These are phyloP conservation scores for Suaeda aralocaspica DNA, from an alignment of 148 eudicot genomes.

Conservation along the genomic window DNA sequence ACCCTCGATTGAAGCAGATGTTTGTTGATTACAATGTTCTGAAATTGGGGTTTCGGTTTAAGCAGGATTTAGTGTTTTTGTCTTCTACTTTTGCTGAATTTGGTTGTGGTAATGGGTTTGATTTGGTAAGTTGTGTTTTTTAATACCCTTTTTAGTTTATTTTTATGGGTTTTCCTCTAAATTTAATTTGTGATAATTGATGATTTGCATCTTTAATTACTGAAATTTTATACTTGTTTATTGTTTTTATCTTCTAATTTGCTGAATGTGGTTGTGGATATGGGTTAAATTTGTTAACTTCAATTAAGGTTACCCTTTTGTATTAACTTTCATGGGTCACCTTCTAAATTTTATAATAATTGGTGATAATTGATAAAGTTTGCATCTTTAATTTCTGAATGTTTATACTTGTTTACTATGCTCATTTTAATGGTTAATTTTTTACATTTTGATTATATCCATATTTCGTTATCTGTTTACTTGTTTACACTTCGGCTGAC, in stretches of 20 bases:
- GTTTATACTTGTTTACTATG: neutral
- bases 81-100: constrained; percentile 57
- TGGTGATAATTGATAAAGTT: neutral
- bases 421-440: neutral
- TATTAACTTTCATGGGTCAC: too few species aligned
- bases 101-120: constrained; percentile 62
- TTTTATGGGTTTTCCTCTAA: neutral
- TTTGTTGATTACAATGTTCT: constrained; percentile 45
- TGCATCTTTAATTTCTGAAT: neutral
- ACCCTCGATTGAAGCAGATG: constrained; percentile 36
- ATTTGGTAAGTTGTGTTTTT: constrained; percentile 35
- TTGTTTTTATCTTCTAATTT: too few species aligned
- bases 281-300: too few species aligned
- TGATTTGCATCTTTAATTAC: neutral
- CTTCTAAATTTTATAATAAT: too few species aligned
- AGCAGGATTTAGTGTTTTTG: constrained; percentile 77
- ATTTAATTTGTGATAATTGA: neutral
- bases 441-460: neutral
- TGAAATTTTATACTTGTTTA: neutral
- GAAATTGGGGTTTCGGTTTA: constrained; percentile 78
- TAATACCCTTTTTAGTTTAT: neutral
- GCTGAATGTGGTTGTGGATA: too few species aligned
- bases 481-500: neutral
- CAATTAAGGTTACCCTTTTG: too few species aligned
- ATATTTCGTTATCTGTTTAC: neutral